Evolutionary conservation across 2,329 filamentous ascomycete species (phyloP).

Genomic region (Claviceps sorghi): DNA sequence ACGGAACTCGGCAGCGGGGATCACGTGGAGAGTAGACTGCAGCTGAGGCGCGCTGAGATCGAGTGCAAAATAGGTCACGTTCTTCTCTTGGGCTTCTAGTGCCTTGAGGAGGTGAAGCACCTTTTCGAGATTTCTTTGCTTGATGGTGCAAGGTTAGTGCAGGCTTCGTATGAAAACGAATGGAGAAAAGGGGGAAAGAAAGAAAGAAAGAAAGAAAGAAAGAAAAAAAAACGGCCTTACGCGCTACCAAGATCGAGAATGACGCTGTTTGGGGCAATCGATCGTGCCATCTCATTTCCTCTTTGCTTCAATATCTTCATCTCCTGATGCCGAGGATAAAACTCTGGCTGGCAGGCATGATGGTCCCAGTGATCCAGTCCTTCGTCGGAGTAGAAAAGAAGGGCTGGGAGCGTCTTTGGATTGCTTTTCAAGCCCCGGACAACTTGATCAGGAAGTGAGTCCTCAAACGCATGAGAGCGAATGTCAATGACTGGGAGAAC

Average conservation of each 20-base stretch:
- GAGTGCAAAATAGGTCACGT: background rate
- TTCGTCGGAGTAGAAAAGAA: slow-evolving; percentile 1
- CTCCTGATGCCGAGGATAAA: slow-evolving; percentile 1
- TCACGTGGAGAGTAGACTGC: background rate
- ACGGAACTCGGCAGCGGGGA: background rate
- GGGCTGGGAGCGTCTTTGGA: background rate
- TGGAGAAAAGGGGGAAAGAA: no score
- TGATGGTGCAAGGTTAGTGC: background rate
- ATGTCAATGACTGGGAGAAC: background rate
- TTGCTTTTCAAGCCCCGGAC: background rate
- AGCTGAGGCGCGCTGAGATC: background rate
- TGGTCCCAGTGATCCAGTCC: slow-evolving; percentile 2
- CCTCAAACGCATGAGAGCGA: background rate
- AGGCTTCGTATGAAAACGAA: background rate
- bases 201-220: background rate
- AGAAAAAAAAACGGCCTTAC: background rate
- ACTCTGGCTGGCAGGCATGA: slow-evolving; percentile 1
- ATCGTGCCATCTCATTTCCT: background rate
- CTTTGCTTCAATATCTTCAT: background rate
- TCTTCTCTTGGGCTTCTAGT: background rate
- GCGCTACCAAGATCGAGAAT: background rate
- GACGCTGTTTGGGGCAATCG: background rate
- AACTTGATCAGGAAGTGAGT: background rate
- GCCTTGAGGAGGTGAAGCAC: background rate
- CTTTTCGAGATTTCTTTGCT: background rate